Evolutionary conservation across 805 yeast genomes (phyloP), one percentile per base, ranked within the genome.

Genomic region (Pichia thaimueangensis): DNA sequence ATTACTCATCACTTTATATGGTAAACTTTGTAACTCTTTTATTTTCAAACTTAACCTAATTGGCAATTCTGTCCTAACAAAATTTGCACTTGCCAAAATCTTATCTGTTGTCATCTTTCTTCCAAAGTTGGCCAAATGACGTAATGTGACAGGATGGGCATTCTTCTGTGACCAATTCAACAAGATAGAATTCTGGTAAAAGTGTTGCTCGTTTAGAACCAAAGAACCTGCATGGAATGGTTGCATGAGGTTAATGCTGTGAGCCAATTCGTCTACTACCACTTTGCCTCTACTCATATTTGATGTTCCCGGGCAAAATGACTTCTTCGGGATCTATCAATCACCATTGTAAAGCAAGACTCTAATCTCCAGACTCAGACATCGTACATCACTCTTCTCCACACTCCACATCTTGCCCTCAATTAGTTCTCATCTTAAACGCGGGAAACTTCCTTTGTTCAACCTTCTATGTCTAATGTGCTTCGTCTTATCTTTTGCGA

Each of bases 101-200:
- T 89, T 88, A 29, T 81, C 86, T 50, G 76, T 77, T 12, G 87
- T 84, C 39, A 91, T 62, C 28, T 74, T 74, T 52, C 82, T 81
- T 36, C 96, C 97, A 58, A 83, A 91, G 32, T 87, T 87, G 2
- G 96, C 96, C 51, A 91, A 63, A 54, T 91, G 97, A 40, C 86
- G 70, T n/a, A 93, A 61, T 1, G 96, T 82, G 19, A 91, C 94
- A 0, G 97, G 96, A 58, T 86, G 87, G 0, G 96, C 89, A n/a
- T 57, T 57, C 49, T 78, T 74, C 38, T 73, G 68, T 32, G 78
- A 68, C 75, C 84, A 86, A 29, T 71, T 69, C 55, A 76, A 62
- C 45, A 87, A 65, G 5, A 81, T 75, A 17, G 80, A 77, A 55
- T 84, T 84, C 52, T 88, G 97, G 58, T 86, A 91, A 61, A 85